Base-by-base conservation (phyloP, 2,329 filamentous ascomycete genomes). In the Stagonosporopsis chrysanthemi region DNA sequence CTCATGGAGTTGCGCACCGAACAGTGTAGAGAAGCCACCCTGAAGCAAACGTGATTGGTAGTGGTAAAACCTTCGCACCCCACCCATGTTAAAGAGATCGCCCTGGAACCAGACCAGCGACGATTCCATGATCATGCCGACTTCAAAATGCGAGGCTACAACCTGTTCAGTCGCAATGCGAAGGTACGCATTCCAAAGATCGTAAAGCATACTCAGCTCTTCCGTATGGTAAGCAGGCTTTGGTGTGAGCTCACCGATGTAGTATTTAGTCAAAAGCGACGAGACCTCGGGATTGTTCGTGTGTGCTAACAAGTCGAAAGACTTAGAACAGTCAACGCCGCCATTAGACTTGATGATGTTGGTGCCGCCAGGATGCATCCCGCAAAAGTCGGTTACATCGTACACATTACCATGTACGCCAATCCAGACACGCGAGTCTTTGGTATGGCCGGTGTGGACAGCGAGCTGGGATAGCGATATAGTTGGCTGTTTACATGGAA, bases 251-350 rank as follows among this genome's bases (percentile, higher is more conserved):
- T 69, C 64, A 15, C 65, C 67, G 22, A 69, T 60, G 51, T 65
- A 68, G 52, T 69, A 69, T 44, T 68, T 69, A 9, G 65, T 68
- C 19, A 69, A 45, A 17, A 69, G 46, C 11, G 81, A 83, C 4
- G 78, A 74, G 0, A 84, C 82, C 62, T 97, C 91, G 39, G 97
- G 83, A 1, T 87, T 96, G 26, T 92, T 93, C 0, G 90, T 89
- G 17, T 93, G 93, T 68, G 97, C 93, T 48, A 97, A 88, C 3
- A 92, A 91, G 74, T 97, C 93, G 77, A 92, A 97, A 71, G 96
- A 92, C 72, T 94, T 90, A 11, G 93, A 96, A 52, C 92, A 92
- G 79, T 97, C 93, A 65, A 86, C 86, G 60, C 93, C 93, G 9
- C 92, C 90, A 26, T 96, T 86, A 75, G 91, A 88, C 46, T 96